Percentiles rank a stretch among this genome's conserved stretches.
Evolutionary conservation across 2,329 filamentous ascomycete species (phyloP).

Genomic region (Alternaria infectoria): DNA sequence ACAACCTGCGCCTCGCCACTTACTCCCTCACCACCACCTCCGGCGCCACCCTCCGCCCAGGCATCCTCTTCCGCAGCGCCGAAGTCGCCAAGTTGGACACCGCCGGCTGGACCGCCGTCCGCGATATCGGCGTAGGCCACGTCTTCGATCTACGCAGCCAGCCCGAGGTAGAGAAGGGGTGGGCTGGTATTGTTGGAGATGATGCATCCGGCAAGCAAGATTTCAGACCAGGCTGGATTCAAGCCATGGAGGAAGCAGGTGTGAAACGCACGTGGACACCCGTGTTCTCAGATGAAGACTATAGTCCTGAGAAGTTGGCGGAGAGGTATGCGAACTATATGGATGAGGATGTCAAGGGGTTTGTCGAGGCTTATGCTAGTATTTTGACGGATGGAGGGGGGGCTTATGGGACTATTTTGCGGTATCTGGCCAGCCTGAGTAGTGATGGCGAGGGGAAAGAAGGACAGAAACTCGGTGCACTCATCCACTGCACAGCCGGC

Average conservation of each 20-base stretch:
- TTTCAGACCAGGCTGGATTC: conserved; percentile 36
- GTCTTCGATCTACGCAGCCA: conserved; percentile 73
- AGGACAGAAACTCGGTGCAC: conserved; percentile 54
- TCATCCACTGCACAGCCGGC: conserved; percentile 77
- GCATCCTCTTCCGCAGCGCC: conserved; percentile 70
- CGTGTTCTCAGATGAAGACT: conserved; percentile 68
- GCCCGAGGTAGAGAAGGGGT: conserved; percentile 61
- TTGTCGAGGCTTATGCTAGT: conserved; percentile 67
- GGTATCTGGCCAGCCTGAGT: conserved; percentile 60
- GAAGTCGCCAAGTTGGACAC: conserved; percentile 57
- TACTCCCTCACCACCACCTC: conserved; percentile 32
- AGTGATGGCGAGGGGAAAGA: background rate
- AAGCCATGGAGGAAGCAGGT: conserved; percentile 44
- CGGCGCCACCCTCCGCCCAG: conserved; percentile 54
- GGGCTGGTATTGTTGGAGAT: conserved; percentile 26
- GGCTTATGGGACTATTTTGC: conserved; percentile 65
- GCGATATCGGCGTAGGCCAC: conserved; percentile 64
- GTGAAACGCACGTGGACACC: conserved; percentile 65
- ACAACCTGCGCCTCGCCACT: conserved; percentile 46
- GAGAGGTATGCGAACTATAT: conserved; percentile 67
- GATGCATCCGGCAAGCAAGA: conserved; percentile 40
- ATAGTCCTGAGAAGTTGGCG: conserved; percentile 68
- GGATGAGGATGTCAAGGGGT: conserved; percentile 62
- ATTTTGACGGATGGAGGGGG: conserved; percentile 64
- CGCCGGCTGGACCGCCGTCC: conserved; percentile 27